Base-by-base conservation (phyloP, 257 asterid genomes). In the Eustoma russellianum region DNA sequence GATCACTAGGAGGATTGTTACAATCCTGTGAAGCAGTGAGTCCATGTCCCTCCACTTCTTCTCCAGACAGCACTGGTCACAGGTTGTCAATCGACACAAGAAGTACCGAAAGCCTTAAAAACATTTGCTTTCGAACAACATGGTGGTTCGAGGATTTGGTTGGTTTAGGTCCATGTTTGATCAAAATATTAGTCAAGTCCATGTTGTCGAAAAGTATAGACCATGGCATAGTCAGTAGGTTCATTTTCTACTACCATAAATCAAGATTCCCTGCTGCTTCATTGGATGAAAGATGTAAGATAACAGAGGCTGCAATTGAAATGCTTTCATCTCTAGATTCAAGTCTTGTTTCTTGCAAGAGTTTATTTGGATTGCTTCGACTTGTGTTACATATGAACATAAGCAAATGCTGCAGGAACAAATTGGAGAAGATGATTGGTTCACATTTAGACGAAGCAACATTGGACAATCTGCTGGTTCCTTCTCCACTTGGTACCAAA, bases 141-240 rank as follows among this genome's bases (percentile, higher is more conserved):
- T 86, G 97, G 97, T 90, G 95, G 97, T 86, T 86, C 60, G 93
- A 83, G 43, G 94, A 89, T 66, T 73, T 89, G 3, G 69, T 61
- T 9, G 57, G 63, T 9, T 72, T 79, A 0, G 73, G 70, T 6
- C 54, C 71, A 2, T 24, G 5, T 51, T 7, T 76, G 16, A 56
- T 83, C 7, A 70, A 59, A 28, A 66, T 55, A 65, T 60, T 86
- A 13, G 75, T 81, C 0, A 77, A 63, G 40, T 57, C 66, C 34
- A 73, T 83, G 90, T 59, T 72, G 24, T 59, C 75, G 6, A 76
- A 71, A 56, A 79, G 64, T 49, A 45, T 86, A 2, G 94, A 81
- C 35, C 75, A 81, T 35, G 78, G 81, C 15, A 60, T 78, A 35
- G 52, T 81, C 30, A 62, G 91, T 55, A 75, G 69, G 62, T 89